Evolutionary conservation across 116 monocot species (phyloP), one percentile per base, ranked within the genome.

Genomic region (Dioscorea cayenensis): DNA sequence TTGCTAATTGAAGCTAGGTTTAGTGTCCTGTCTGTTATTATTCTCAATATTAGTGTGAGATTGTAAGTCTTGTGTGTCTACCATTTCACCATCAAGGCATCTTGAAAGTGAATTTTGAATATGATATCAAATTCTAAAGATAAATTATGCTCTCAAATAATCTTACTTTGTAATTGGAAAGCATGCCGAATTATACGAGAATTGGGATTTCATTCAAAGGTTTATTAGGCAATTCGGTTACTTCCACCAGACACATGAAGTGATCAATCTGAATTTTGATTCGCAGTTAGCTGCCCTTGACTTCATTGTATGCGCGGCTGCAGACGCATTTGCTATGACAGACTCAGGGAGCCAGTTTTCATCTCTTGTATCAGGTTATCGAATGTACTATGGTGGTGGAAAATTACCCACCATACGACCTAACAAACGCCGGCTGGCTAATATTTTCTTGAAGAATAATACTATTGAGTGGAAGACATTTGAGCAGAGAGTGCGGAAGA

Each of bases 291-390:
- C 97, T 50, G 93, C 97, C 50, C 70, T 97, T 65, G 97, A 97
- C 74, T 97, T 97, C 77, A 93, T 97, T 70, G 90, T 80, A 37
- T 97, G 88, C 76, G 82, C 86, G 21, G 88, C 90, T 68, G 87
- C 97, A 0, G 93, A 97, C 75, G 86, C 84, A 68, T 97, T 97
- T 86, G 88, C 97, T 6, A 97, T 97, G 88, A 93, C 97, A 18
- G 97, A 97, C 65, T 83, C 93, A 21, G 97, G 97, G 19, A 97
- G 97, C 81, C 97, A 97, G 75, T 66, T 97, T n/a, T 97, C 97
- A 11, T 88, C 97, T 37, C 85, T 97, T 51, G 93, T 97, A 74
- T 79, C 85, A 68, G 97, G 97, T 23, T 88, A 84, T 49, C 83
- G 97, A 21, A 89, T 93, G 82, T 97, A 97, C 62, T 93, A 88